Conservation (phyloP, 2,329 filamentous ascomycete genomes). For the Rosellinia necatrix region DNA sequence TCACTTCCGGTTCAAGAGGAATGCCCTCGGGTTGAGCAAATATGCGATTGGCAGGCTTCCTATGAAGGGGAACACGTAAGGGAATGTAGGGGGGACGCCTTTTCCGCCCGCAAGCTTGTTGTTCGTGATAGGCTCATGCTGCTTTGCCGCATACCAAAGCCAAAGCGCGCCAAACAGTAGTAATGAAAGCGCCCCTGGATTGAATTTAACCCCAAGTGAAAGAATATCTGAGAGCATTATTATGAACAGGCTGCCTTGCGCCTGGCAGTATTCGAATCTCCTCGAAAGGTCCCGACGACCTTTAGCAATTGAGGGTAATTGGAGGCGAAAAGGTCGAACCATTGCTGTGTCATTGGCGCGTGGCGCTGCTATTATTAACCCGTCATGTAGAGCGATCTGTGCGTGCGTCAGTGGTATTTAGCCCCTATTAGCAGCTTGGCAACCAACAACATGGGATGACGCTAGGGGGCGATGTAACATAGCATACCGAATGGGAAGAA, state of each 20-base stretch:
- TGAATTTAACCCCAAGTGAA: slow-evolving; percentile 1
- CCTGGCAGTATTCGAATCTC: not conserved
- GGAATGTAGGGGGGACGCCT: slow-evolving; percentile 30
- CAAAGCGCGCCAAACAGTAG: slow-evolving; percentile 26
- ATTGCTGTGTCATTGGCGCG: not conserved
- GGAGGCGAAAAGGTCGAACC: not conserved
- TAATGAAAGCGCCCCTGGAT: slow-evolving; percentile 23
- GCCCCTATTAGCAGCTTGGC: not conserved
- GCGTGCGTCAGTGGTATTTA: too few species aligned
- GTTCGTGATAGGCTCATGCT: slow-evolving; percentile 1
- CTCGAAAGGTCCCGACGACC: not conserved
- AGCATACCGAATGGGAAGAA: too few species aligned
- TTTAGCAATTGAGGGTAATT: not conserved
- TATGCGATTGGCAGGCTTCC: slow-evolving; percentile 34
- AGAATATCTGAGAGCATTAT: slow-evolving; percentile 16
- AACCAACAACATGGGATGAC: not conserved
- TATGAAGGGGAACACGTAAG: slow-evolving; percentile 33
- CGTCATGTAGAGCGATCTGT: too few species aligned
- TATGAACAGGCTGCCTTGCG: too few species aligned
- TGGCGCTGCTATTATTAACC: not conserved
- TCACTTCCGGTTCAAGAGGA: slow-evolving; percentile 31
- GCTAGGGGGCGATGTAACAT: too few species aligned
- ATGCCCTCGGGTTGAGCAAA: slow-evolving; percentile 30
- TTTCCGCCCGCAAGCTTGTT: slow-evolving; percentile 18
- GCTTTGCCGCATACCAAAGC: slow-evolving; percentile 21